Evolutionary conservation across 768 basidiomycete genomes (phyloP).

Genomic region (Hydnum rufescens): DNA sequence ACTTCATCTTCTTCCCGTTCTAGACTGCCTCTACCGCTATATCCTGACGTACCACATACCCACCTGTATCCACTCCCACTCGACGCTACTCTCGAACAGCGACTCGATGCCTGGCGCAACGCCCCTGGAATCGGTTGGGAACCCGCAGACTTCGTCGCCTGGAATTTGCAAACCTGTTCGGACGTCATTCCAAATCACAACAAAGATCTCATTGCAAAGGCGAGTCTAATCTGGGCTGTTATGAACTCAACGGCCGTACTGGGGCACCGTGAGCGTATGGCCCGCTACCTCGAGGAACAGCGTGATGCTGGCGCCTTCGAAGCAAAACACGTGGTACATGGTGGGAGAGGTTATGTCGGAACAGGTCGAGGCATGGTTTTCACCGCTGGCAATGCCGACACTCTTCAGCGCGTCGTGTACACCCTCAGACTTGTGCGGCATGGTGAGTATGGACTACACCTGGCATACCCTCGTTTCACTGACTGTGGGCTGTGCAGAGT

Average conservation of each 20-base stretch:
- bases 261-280: constrained; percentile 9
- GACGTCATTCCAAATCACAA: constrained; percentile 16
- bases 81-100: constrained; percentile 16
- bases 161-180: constrained; percentile 16
- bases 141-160: constrained; percentile 17
- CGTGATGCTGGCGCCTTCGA: constrained; percentile 8
- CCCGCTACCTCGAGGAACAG: constrained; percentile 7
- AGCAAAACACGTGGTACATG: not conserved
- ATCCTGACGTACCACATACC: constrained; percentile 1
- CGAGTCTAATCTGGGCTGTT: constrained; percentile 6
- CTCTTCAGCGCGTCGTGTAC: constrained; percentile 15
- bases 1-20: no score
- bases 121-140: constrained; percentile 19
- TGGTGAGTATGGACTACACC: constrained; percentile 1
- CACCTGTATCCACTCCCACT: constrained; percentile 16
- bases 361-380: constrained; percentile 21
- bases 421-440: constrained; percentile 14
- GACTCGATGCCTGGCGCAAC: constrained; percentile 18
- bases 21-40: not conserved
- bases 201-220: constrained; percentile 11
- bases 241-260: constrained; percentile 8
- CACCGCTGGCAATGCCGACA: constrained; percentile 26
- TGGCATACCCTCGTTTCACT: no score
- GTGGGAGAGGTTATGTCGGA: constrained; percentile 3
- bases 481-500: no score